Evolutionary conservation across 805 yeast species (phyloP).

Genomic region (Teunomyces atbi): DNA sequence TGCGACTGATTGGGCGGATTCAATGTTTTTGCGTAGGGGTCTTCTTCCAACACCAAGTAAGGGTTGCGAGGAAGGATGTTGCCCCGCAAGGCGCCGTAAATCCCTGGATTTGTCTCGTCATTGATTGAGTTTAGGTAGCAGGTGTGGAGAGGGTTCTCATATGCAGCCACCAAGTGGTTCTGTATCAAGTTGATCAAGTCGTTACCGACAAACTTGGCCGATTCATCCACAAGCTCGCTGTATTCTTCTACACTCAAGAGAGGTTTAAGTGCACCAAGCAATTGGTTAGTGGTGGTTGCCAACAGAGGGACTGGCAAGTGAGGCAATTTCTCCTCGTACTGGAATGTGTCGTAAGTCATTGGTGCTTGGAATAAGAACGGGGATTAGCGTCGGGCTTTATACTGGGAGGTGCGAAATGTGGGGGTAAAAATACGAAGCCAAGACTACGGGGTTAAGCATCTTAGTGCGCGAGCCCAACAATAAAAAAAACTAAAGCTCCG

Average conservation of each 20-base stretch:
- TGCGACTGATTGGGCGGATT: slow-evolving; percentile 66
- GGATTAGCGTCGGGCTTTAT: not conserved
- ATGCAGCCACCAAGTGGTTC: slow-evolving; percentile 48
- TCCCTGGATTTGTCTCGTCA: slow-evolving; percentile 51
- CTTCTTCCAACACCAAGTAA: slow-evolving; percentile 69
- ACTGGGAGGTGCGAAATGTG: slow-evolving; percentile 2
- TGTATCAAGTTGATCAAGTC: slow-evolving; percentile 48
- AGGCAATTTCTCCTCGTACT: slow-evolving; percentile 48
- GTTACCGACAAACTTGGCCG: slow-evolving; percentile 46
- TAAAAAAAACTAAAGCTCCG: slow-evolving; percentile 42
- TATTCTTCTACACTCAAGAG: slow-evolving; percentile 54
- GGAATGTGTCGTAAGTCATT: slow-evolving; percentile 28
- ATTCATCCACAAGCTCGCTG: slow-evolving; percentile 38
- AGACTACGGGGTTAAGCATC: not conserved
- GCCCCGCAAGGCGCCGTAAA: slow-evolving; percentile 62
- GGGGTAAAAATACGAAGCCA: slow-evolving; percentile 2
- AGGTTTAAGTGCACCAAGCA: slow-evolving; percentile 59
- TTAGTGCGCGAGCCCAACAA: not conserved
- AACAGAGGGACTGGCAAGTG: slow-evolving; percentile 62
- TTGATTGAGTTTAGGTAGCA: slow-evolving; percentile 58
- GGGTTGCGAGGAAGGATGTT: slow-evolving; percentile 77
- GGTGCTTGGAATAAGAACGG: not conserved
- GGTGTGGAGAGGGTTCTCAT: slow-evolving; percentile 38
- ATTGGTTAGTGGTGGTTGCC: slow-evolving; percentile 47
- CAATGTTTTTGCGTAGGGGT: slow-evolving; percentile 55